A percentile compares a stretch with the other conserved stretches of the same genome.
phyloP scores from a whole-genome alignment of 2,329 filamentous ascomycete species.

The Diaporthe velutina region DNA sequence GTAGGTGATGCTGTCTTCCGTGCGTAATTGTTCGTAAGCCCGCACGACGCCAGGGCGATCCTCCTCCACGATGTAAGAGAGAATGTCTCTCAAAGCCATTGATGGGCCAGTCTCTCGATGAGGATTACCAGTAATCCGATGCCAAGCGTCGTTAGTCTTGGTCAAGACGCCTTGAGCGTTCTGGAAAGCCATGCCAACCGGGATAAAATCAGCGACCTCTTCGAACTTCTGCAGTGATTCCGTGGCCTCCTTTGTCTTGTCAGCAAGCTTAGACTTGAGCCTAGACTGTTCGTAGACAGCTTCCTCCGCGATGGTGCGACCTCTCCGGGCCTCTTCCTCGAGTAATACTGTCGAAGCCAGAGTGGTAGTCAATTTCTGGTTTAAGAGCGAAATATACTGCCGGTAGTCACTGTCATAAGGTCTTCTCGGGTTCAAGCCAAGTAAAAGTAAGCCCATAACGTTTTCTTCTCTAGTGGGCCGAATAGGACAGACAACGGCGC shows the following conservation, averaged over 20 bases:
- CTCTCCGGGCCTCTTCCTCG: slow-evolving; percentile 76
- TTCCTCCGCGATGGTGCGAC: slow-evolving; percentile 68
- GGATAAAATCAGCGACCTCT: slow-evolving; percentile 79
- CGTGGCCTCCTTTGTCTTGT: slow-evolving; percentile 63
- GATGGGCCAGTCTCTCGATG: slow-evolving; percentile 47
- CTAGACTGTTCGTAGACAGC: slow-evolving; percentile 77
- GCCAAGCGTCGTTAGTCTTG: slow-evolving; percentile 79
- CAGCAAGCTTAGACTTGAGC: slow-evolving; percentile 74
- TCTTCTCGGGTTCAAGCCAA: slow-evolving; percentile 78
- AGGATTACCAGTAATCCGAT: slow-evolving; percentile 63
- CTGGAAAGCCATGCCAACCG: slow-evolving; percentile 80
- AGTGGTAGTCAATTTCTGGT: slow-evolving; percentile 73
- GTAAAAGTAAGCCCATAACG: slow-evolving; percentile 75
- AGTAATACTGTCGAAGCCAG: slow-evolving; percentile 78
- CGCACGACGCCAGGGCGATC: slow-evolving; percentile 56
- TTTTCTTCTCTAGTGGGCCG: slow-evolving; percentile 75
- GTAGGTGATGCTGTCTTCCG: slow-evolving; percentile 56
- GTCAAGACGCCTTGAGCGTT: slow-evolving; percentile 73
- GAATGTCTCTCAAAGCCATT: slow-evolving; percentile 49
- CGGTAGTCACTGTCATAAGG: slow-evolving; percentile 82
- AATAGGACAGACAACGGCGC: slow-evolving; percentile 77
- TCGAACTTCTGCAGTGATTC: slow-evolving; percentile 75
- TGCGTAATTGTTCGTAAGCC: slow-evolving; percentile 57
- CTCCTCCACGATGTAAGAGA: slow-evolving; percentile 60
- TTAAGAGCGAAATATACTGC: slow-evolving; percentile 71